Base-by-base conservation (phyloP, 2,329 filamentous ascomycete species). In the Lachnellula willkommii region DNA sequence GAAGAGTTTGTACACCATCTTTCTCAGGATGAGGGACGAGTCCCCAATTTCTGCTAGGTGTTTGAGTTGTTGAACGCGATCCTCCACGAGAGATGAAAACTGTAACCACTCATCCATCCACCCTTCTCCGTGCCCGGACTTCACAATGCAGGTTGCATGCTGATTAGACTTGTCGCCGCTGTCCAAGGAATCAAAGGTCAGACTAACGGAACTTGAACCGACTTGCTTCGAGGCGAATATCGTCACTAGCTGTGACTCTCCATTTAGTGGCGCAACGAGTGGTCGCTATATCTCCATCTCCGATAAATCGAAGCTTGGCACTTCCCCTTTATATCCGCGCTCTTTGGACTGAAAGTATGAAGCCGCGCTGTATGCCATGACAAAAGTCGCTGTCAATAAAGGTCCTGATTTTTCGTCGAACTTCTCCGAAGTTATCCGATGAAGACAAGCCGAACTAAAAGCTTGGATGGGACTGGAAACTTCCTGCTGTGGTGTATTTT, bases 21-120 rank as follows among this genome's bases (percentile, higher is more conserved):
- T 85, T 20, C 85, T 82, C 15, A 37, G 36, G 11, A 37, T 37
- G 36, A 37, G 87, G 86, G 24, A 85, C 85, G 52, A 37, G 36
- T 81, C 79, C 36, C 86, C 87, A 75, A 77, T 20, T 85, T 76
- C 24, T 20, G 28, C 50, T 42, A 39, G 43, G 43, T 20, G 32
- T 43, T 20, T 52, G 50, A 43, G 26, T 52, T 28, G 50, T 36
- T 9, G 50, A 24, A 26, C 43, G 17, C 7, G 40, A 40, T 35
- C 45, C 36, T 37, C 36, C 36, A n/a, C 15, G 36, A 12, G 36
- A 37, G 36, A 37, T 12, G 14, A 17, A 46, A 15, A n/a, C 43
- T 45, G n/a, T 26, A 26, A 26, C 24, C 24, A 26, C 24, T 26
- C 24, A 26, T 26, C 24, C 24, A 26, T 26, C 24, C 24, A 26